Evolutionary conservation across 805 yeast species (phyloP).

Genomic region (Kazachstania bromeliacearum): DNA sequence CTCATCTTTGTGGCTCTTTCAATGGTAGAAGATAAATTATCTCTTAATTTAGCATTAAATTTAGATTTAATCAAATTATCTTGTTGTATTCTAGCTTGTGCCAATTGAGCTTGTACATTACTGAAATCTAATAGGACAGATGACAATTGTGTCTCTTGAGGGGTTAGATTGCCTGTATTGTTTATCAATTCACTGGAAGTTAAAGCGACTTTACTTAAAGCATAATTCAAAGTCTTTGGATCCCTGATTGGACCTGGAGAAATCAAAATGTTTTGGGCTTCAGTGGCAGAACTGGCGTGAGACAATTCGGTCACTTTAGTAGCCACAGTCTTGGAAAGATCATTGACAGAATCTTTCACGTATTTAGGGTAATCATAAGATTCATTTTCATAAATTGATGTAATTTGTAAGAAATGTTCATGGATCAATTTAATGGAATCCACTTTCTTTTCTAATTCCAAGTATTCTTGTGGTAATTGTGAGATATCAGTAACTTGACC

Average conservation of each 20-base stretch:
- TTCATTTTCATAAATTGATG: slow-evolving; percentile 56
- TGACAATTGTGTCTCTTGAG: slow-evolving; percentile 35
- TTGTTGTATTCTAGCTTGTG: slow-evolving; percentile 75
- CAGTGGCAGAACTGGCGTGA: slow-evolving; percentile 67
- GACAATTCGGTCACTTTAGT: slow-evolving; percentile 58
- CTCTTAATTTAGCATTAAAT: slow-evolving; percentile 58
- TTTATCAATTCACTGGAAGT: slow-evolving; percentile 29
- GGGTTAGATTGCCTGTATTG: slow-evolving; percentile 12
- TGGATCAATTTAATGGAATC: slow-evolving; percentile 66
- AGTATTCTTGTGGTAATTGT: slow-evolving; percentile 74
- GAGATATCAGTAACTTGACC: slow-evolving; percentile 78
- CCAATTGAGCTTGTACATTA: slow-evolving; percentile 61
- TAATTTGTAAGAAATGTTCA: slow-evolving; percentile 44
- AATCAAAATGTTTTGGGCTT: slow-evolving; percentile 64
- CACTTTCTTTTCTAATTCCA: slow-evolving; percentile 61
- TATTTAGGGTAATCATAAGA: slow-evolving; percentile 78
- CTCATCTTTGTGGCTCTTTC: slow-evolving; percentile 59
- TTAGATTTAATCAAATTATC: slow-evolving; percentile 62
- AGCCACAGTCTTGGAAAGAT: slow-evolving; percentile 56
- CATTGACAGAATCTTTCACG: slow-evolving; percentile 61
- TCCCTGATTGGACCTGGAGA: slow-evolving; percentile 40
- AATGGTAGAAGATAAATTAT: slow-evolving; percentile 52
- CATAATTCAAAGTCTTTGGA: slow-evolving; percentile 79
- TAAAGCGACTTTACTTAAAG: slow-evolving; percentile 67
- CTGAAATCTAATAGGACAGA: slow-evolving; percentile 60